Evolutionary conservation across 257 asterid species (phyloP).

Genomic region (Buddleja alternifolia): DNA sequence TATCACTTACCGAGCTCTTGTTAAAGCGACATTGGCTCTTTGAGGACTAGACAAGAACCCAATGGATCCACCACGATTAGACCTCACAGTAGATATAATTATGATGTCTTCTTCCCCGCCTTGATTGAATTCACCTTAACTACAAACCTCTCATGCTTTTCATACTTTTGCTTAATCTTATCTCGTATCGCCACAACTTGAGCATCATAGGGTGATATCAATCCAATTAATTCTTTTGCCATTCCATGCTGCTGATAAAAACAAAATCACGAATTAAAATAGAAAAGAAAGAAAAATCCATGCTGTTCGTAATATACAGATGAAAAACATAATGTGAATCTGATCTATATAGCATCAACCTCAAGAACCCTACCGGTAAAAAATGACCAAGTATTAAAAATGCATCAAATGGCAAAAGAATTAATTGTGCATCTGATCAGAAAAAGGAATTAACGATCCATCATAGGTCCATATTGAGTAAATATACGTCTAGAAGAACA

Average conservation of each 20-base stretch:
- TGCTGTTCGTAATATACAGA: no score
- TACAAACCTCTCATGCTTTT: conserved; percentile 37
- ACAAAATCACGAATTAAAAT: no score
- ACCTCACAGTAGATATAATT: conserved; percentile 70
- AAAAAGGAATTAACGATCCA: not conserved
- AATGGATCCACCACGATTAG: conserved; percentile 49
- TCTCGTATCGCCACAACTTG: conserved; percentile 60
- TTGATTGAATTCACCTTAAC: conserved; percentile 70
- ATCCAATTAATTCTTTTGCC: conserved; percentile 53
- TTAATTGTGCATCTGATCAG: no score
- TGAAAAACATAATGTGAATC: no score
- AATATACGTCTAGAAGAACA: not conserved
- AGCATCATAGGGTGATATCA: conserved; percentile 72
- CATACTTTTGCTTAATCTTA: conserved; percentile 36
- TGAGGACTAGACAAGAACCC: conserved; percentile 59
- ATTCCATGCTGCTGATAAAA: conserved; percentile 48
- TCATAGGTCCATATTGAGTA: not conserved
- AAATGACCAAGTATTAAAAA: not conserved
- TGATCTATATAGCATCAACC: no score
- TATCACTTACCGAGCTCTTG: conserved; percentile 68
- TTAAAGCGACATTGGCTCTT: conserved; percentile 75
- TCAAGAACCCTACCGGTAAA: no score
- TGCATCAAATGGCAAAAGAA: no score
- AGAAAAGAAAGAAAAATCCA: no score
- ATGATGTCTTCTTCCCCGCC: conserved; percentile 76